Conservation (phyloP, 495 filamentous ascomycete genomes). For the Trichoderma virens region DNA sequence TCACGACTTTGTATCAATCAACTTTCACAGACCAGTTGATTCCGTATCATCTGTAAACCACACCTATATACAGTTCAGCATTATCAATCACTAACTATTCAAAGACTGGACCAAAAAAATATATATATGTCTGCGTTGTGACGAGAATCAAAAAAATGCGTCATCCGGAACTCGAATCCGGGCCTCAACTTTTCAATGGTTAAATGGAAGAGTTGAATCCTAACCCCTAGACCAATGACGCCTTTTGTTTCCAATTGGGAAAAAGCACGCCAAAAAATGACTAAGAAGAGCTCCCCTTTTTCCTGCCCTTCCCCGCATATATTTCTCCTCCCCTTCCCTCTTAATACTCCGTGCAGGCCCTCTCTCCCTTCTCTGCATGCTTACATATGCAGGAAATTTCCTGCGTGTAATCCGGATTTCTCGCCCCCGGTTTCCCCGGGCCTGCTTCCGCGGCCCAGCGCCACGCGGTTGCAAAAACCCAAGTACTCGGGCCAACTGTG, state of each 20-base stretch:
- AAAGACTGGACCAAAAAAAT: background rate
- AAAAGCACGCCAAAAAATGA: background rate
- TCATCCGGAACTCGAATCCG: slow-evolving; percentile 9
- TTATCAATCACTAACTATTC: too few species aligned
- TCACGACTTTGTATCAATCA: too few species aligned
- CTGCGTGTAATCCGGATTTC: too few species aligned
- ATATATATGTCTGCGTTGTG: background rate
- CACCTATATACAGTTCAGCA: background rate
- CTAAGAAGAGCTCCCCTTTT: background rate
- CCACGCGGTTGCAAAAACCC: too few species aligned
- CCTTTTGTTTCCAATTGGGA: background rate
- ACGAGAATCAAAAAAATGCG: background rate
- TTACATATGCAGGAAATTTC: too few species aligned
- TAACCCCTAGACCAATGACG: slow-evolving; percentile 9
- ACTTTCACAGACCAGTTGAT: too few species aligned
- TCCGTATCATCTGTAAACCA: too few species aligned
- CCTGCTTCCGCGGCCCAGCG: too few species aligned
- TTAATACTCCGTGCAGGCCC: background rate
- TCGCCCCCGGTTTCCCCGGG: too few species aligned
- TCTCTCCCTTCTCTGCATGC: too few species aligned
- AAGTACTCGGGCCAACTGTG: too few species aligned
- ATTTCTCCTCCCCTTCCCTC: background rate
- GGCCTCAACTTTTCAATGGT: slow-evolving; percentile 4
- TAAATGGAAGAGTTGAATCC: slow-evolving; percentile 7
- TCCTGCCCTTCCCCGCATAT: background rate